Percentiles rank a stretch among this genome's conserved stretches.
phyloP scores from a whole-genome alignment of 2,329 filamentous ascomycete species.

The Aspergillus luchuensis region DNA sequence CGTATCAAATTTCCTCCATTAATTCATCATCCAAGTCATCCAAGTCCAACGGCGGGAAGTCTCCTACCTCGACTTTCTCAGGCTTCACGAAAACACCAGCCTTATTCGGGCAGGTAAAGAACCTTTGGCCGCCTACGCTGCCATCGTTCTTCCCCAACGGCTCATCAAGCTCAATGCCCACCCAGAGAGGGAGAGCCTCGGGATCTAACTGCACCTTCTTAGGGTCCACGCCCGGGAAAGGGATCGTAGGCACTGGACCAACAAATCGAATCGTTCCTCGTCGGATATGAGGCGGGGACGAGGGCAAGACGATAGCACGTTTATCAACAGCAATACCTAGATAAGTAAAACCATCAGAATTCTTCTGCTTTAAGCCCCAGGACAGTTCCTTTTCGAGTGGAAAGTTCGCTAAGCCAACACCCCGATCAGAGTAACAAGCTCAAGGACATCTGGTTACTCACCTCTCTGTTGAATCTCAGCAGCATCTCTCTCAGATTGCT shows the following conservation, averaged over 20 bases:
- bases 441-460: conserved; percentile 38
- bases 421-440: too few relatives aligned
- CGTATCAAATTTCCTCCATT: conserved; percentile 55
- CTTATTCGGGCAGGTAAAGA: conserved; percentile 57
- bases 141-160: conserved; percentile 68
- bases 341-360: neutral
- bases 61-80: conserved; percentile 63
- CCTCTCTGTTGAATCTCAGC: conserved; percentile 68
- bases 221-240: conserved; percentile 35
- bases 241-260: conserved; percentile 44
- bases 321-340: conserved; percentile 46
- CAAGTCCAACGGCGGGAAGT: conserved; percentile 55
- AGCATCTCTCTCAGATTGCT: conserved; percentile 60
- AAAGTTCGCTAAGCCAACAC: too few relatives aligned
- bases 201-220: conserved; percentile 19
- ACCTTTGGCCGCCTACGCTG: conserved; percentile 51
- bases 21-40: conserved; percentile 58
- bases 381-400: too few relatives aligned
- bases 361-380: neutral
- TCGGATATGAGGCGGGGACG: conserved; percentile 45
- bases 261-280: conserved; percentile 47
- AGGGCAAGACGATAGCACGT: conserved; percentile 50
- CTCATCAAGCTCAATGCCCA: conserved; percentile 64
- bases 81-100: conserved; percentile 64
- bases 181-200: conserved; percentile 49